Evolutionary conservation across 176 grass and related monocot genomes (phyloP), one percentile per base, ranked within the genome.

Genomic region (Musa beccarii): DNA sequence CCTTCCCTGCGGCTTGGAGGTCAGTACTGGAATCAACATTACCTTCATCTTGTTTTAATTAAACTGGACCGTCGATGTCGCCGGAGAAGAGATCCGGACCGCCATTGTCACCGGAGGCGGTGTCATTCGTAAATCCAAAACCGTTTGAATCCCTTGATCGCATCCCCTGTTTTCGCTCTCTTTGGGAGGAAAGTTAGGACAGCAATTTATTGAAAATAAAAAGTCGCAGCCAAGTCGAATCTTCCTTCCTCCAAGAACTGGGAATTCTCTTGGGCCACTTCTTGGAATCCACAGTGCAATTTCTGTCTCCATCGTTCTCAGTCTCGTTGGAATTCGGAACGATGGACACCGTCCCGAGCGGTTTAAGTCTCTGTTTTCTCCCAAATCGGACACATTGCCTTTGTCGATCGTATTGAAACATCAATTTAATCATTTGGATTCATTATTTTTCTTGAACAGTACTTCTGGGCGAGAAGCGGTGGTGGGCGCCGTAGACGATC

Each of bases 401-500:
- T 43, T 43, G 34, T 43, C 34, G 34, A 43, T 5, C 34, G 34
- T 43, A 43, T 6, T 6, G 2, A 51, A 70, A 10, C 14, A 19
- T 25, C 10, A 51, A 63, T 66, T 77, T 52, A 21, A 11, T 25
- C 21, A 52, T 64, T 64, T 77, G 12, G 16, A 9, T 28, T 55
- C 3, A 22, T 28, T 11, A 9, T 17, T 11, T 24, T n/a, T 34
- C 34, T 3, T 24, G 8, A 8, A 26, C 29, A 64, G 43, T 52
- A 19, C 68, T 20, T 17, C 2, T 9, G 80, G 9, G 62, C 80
- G 26, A 51, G 83, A 13, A 9, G 21, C 57, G 49, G 79, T 80
- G 61, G 62, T 62, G 21, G 92, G 78, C 26, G 88, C 88, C 52
- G 94, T 89, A 79, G 88, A 89, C 0, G 88, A 98, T 54, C 94